A percentile compares a stretch with the other conserved stretches of the same genome.
Conservation (phyloP, 371 early-diverging fungal species). For the Actinomortierella ambigua region DNA sequence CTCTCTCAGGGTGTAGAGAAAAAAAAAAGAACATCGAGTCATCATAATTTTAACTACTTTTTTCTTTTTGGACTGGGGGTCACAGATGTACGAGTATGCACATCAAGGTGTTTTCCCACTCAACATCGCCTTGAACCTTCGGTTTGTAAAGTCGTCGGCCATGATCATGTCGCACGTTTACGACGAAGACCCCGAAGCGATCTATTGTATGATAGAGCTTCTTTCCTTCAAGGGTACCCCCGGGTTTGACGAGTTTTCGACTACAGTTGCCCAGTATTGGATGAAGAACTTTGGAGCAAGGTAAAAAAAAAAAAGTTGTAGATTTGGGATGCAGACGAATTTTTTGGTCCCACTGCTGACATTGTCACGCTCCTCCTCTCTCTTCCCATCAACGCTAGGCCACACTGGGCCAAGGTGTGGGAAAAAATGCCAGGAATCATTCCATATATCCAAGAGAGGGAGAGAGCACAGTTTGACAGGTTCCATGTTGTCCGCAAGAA, state of each 20-base stretch:
- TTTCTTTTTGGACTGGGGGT: too few relatives aligned
- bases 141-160: constrained; percentile 28
- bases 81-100: constrained; percentile 32
- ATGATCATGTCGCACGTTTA: constrained; percentile 31
- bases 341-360: too few relatives aligned
- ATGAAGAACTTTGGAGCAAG: constrained; percentile 37
- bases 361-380: neutral
- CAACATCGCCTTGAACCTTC: constrained; percentile 30
- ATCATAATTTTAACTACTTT: too few relatives aligned
- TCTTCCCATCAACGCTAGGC: constrained; percentile 12
- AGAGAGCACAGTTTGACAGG: constrained; percentile 6
- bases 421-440: constrained; percentile 27
- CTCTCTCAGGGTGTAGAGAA: neutral
- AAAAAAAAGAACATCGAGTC: too few relatives aligned
- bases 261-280: constrained; percentile 33
- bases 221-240: constrained; percentile 23
- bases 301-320: too few relatives aligned
- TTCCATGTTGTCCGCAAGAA: constrained; percentile 41
- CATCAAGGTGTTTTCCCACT: constrained; percentile 22
- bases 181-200: constrained; percentile 44
- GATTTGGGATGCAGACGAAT: too few relatives aligned
- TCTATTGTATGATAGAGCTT: constrained; percentile 32
- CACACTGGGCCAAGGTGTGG: constrained; percentile 40
- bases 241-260: constrained; percentile 34
- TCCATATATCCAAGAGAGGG: constrained; percentile 15